A percentile compares a stretch with the other conserved stretches of the same genome.
Conservation (phyloP, 306 rosid species). For the Coriaria nepalensis region DNA sequence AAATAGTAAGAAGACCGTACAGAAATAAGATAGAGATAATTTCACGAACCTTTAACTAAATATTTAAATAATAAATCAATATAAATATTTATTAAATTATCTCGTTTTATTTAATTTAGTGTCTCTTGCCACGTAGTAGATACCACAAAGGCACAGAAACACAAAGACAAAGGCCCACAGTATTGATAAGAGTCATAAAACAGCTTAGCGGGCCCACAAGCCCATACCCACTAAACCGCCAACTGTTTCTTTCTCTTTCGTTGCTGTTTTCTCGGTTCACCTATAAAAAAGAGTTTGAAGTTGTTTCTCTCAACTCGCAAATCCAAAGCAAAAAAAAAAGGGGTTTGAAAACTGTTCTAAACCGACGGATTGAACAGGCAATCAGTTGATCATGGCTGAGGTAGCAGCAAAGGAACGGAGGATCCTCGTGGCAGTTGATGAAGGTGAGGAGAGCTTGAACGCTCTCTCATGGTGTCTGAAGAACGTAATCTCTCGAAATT, state of each 20-base stretch:
- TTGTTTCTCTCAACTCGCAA: too few relatives aligned
- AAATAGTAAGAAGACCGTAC: too few relatives aligned
- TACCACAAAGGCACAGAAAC: not conserved
- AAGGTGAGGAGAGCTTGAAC: slow-evolving; percentile 72
- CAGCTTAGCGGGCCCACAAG: not conserved
- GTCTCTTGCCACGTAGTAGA: not conserved
- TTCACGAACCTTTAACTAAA: too few relatives aligned
- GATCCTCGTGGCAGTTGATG: slow-evolving; percentile 80
- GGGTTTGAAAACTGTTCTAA: not conserved
- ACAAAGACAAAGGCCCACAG: slow-evolving; percentile 1
- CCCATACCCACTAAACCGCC: slow-evolving; percentile 7
- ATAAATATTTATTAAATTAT: too few relatives aligned
- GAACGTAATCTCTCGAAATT: slow-evolving; percentile 35
- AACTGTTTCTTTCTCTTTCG: not conserved
- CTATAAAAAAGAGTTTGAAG: too few relatives aligned
- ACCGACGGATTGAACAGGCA: slow-evolving; percentile 4
- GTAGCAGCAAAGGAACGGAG: slow-evolving; percentile 30
- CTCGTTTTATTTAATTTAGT: too few relatives aligned
- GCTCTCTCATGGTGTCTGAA: slow-evolving; percentile 76
- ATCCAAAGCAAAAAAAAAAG: not conserved
- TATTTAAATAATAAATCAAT: too few relatives aligned
- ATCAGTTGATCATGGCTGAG: slow-evolving; percentile 28
- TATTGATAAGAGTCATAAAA: not conserved
- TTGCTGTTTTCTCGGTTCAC: too few relatives aligned
- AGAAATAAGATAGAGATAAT: too few relatives aligned